Base-by-base conservation (phyloP, 2,329 filamentous ascomycete species). In the Thermomyces lanuginosus region DNA sequence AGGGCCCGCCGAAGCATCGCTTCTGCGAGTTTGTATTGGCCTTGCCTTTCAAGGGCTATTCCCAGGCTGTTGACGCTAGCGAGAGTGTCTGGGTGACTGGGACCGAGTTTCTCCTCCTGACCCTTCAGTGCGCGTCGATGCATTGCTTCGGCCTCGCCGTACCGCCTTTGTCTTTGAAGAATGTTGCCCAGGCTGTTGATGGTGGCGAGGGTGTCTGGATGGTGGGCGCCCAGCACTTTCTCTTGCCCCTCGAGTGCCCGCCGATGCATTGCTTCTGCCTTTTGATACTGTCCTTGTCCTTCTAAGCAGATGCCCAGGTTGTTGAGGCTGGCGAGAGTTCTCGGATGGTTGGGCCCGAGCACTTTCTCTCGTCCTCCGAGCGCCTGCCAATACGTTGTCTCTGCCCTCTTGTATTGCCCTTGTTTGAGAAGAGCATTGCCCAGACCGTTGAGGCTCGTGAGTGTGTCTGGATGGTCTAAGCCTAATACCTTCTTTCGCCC, bases 371-470 rank as follows among this genome's bases (percentile, higher is more conserved):
- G 12, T 18, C 13, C 18, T 28, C 29, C 33, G 10, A 37, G 13
- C n/a, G 27, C 32, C 28, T 22, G 26, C 32, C 25, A 20, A 23
- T 37, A 17, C 24, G 39, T 34, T 20, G 16, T n/a, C 21, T 42
- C 36, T n/a, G 42, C 39, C 21, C 43, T 36, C 21, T 26, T 22
- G 22, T 36, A 37, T 6, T 27, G 32, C 32, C 37, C 27, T 35
- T 30, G 5, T 24, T 15, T 27, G 15, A 8, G 8, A 7, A 17
- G 5, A 21, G 18, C 16, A 17, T 18, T 8, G 18, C 25, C 16
- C 11, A 11, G 10, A 24, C 4, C 23, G 24, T 24, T 14, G 3
- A 24, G 16, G 5, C 18, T 15, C 15, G 21, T 21, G 9, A 17
- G 15, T n/a, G 25, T 27, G 15, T 27, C 25, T 19, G 2, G 8